Evolutionary conservation across 441 rosid species (phyloP), one percentile per base, ranked within the genome.

Genomic region (Populus hybrid): DNA sequence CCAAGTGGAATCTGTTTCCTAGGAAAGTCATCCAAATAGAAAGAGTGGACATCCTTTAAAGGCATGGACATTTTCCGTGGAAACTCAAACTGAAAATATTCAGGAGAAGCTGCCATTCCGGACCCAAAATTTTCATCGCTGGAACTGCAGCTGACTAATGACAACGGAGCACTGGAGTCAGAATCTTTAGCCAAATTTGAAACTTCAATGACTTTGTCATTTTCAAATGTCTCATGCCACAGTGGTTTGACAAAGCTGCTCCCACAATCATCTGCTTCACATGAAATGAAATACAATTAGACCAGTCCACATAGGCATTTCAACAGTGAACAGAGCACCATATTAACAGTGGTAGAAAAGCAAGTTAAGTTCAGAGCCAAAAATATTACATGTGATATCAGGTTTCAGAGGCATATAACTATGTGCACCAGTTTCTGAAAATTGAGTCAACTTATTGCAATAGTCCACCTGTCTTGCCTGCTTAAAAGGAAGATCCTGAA

Each of bases 1-100:
- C 97, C 97, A 74, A 91, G 59, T 63, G 90, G 97, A 76, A 93
- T 90, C 67, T 72, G 78, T 76, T 84, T 93, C 50, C 85, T 84
- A 18, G 95, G 93, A 64, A 89, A 85, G 54, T 70, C 82, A 72
- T 85, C 76, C 78, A 74, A 32, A 79, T 73, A 83, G 32, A 83
- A 86, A 46, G 85, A 77, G 77, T 80, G 77, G 36, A 65, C 24
- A 73, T 71, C 69, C 38, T 86, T 89, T 26, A 10, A 81, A 23
- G 82, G 79, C 73, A 71, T 75, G 76, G 77, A 73, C 54, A 85
- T 78, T 74, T 78, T 85, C 81, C 75, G 75, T 4, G 80, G 82
- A 50, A 78, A 80, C 69, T 84, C 82, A 26, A 67, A 82, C 73
- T 82, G 85, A 36, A 82, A 82, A 59, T 88, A 84, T 68, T 80